A percentile compares a stretch with the other conserved stretches of the same genome.
These are phyloP conservation scores for Leptomonas seymouri DNA, from an alignment of 208 protist species.

Conservation along the genomic window DNA sequence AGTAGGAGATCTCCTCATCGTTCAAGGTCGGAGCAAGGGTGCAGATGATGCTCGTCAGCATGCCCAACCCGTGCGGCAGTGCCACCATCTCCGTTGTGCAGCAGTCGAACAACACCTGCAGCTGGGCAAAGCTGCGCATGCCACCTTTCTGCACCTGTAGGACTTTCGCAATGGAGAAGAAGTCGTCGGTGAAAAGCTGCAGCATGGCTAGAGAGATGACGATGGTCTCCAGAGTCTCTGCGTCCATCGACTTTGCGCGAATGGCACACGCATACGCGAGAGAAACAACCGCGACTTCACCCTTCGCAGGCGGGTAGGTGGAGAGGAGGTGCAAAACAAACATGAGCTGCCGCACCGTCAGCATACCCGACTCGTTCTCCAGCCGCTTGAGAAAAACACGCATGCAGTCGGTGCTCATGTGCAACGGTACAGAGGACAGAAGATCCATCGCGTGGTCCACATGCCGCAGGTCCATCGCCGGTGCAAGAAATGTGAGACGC, in stretches of 20 bases:
- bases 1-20: conserved; percentile 57
- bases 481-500: conserved; percentile 40
- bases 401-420: conserved; percentile 58
- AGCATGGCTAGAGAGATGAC: conserved; percentile 63
- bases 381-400: conserved; percentile 61
- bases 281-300: conserved; percentile 65
- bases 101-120: conserved; percentile 45
- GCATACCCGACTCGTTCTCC: conserved; percentile 53
- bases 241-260: conserved; percentile 62
- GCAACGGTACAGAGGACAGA: conserved; percentile 63
- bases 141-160: conserved; percentile 64
- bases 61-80: conserved; percentile 38
- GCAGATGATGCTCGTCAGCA: conserved; percentile 50
- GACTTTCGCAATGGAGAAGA: conserved; percentile 56
- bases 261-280: conserved; percentile 67
- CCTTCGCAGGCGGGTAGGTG: conserved; percentile 76
- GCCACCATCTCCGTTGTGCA: conserved; percentile 43
- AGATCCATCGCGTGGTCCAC: conserved; percentile 69
- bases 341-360: conserved; percentile 61
- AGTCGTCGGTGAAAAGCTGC: conserved; percentile 83
- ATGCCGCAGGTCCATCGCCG: conserved; percentile 52
- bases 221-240: conserved; percentile 51
- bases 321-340: conserved; percentile 71
- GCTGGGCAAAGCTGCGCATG: conserved; percentile 50
- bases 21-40: conserved; percentile 53